Conservation (phyloP, 805 yeast species). For the Ascoidea rubescens region DNA sequence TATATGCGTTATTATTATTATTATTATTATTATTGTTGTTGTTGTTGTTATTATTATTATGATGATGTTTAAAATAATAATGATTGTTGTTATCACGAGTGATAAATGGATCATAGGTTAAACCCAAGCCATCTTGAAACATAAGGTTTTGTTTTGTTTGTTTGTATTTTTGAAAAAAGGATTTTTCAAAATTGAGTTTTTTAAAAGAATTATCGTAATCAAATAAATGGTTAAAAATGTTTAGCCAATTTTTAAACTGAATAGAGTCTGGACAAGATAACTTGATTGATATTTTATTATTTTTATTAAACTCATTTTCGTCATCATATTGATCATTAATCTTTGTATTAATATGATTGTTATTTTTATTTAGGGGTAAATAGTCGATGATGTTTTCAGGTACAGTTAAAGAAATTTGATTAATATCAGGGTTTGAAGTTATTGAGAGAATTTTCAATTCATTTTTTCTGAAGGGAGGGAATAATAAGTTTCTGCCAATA, state of each 20-base stretch:
- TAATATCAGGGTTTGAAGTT: conserved; percentile 2
- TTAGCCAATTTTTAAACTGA: conserved; percentile 8
- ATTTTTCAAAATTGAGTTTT: not conserved
- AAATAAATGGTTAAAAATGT: conserved; percentile 6
- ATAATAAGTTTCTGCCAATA: conserved; percentile 18
- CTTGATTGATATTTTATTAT: conserved; percentile 1
- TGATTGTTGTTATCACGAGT: too few species aligned
- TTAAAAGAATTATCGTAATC: not conserved
- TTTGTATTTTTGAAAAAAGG: not conserved
- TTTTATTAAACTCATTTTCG: not conserved
- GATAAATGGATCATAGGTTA: not conserved
- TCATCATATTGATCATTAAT: not conserved
- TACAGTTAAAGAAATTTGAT: conserved; percentile 4
- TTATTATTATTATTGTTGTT: too few species aligned
- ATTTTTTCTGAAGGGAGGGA: conserved; percentile 19
- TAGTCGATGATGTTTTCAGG: not conserved
- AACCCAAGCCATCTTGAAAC: not conserved
- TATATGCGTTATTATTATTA: too few species aligned
- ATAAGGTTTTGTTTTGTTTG: not conserved
- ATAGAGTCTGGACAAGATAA: conserved; percentile 6
- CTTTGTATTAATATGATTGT: not conserved
- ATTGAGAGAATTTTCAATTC: conserved; percentile 15
- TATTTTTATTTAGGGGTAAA: not conserved
- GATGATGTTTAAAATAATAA: too few species aligned
- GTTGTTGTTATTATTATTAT: too few species aligned